Evolutionary conservation across 352 stramenopile species (phyloP).

Genomic region (Globisporangium nagaii): DNA sequence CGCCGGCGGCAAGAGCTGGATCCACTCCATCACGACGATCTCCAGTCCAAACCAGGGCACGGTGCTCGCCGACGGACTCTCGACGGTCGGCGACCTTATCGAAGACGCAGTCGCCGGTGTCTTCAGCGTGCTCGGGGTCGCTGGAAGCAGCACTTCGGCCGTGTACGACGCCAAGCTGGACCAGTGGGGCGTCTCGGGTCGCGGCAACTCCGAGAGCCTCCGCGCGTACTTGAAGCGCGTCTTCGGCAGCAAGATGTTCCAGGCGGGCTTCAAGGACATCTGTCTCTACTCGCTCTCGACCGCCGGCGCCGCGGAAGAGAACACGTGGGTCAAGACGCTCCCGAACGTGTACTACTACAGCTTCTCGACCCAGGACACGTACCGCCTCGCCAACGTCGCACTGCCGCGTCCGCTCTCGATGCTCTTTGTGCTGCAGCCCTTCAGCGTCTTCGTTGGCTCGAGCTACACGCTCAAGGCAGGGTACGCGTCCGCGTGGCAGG

Average conservation of each 20-base stretch:
- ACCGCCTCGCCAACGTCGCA: slow-evolving; percentile 14
- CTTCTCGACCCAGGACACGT: slow-evolving; percentile 22
- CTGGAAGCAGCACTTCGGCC: slow-evolving; percentile 1
- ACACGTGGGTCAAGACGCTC: slow-evolving; percentile 26
- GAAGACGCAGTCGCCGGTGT: slow-evolving; percentile 5
- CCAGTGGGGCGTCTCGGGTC: slow-evolving; percentile 18
- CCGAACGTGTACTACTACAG: slow-evolving; percentile 31
- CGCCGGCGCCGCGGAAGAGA: slow-evolving; percentile 17
- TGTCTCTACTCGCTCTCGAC: slow-evolving; percentile 25
- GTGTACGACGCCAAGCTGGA: slow-evolving; percentile 27
- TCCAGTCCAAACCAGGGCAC: slow-evolving; percentile 22
- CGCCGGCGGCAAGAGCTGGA: slow-evolving; percentile 25
- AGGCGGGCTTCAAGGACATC: slow-evolving; percentile 16
- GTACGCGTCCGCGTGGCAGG: slow-evolving; percentile 1
- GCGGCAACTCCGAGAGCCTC: slow-evolving; percentile 11
- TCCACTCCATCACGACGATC: slow-evolving; percentile 33
- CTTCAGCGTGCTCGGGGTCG: slow-evolving; percentile 12
- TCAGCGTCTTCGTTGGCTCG: neutral
- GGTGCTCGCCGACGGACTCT: slow-evolving; percentile 16
- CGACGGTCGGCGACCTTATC: slow-evolving; percentile 12
- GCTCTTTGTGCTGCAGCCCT: neutral
- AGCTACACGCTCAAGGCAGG: slow-evolving; percentile 1
- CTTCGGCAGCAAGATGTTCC: slow-evolving; percentile 14
- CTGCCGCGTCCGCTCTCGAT: slow-evolving; percentile 9
- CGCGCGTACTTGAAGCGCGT: slow-evolving; percentile 22